phyloP scores from a whole-genome alignment of 1,284 basidiomycete species.

The Exobasidium cylindrosporum region DNA sequence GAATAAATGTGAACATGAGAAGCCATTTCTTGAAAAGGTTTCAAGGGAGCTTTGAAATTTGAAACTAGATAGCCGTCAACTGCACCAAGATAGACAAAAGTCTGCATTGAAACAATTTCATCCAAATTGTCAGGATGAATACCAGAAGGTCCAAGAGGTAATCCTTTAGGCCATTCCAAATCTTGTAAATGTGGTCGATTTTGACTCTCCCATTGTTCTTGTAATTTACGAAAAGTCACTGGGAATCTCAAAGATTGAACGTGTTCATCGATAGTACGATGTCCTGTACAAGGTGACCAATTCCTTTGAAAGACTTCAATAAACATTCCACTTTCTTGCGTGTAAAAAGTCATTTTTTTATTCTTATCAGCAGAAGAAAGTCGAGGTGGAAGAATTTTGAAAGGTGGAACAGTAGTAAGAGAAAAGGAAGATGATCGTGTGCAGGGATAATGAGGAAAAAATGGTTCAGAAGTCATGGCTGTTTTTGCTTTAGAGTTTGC shows the following conservation, averaged over 20 bases:
- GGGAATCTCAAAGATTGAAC: not conserved
- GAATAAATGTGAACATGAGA: not conserved
- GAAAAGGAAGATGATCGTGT: no score
- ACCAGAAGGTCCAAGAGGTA: not conserved
- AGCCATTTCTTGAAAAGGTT: conserved; percentile 19
- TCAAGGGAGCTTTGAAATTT: conserved; percentile 17
- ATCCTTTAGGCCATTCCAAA: not conserved
- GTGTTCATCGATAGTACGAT: not conserved
- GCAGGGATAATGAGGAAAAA: no score
- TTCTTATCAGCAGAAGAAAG: no score
- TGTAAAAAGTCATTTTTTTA: no score
- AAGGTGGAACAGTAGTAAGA: no score
- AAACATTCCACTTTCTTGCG: no score
- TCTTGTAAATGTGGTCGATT: not conserved
- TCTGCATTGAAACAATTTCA: not conserved
- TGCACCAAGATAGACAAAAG: not conserved
- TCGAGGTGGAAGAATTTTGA: no score
- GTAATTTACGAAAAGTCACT: not conserved
- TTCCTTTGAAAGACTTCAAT: not conserved
- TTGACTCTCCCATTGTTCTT: not conserved
- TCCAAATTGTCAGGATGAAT: not conserved
- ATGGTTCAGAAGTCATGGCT: no score
- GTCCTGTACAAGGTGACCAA: not conserved
- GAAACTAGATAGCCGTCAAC: conserved; percentile 4
- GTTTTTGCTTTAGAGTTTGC: no score